phyloP scores from a whole-genome alignment of 1,284 basidiomycete species.

The Neotropicomus parvogracilis region DNA sequence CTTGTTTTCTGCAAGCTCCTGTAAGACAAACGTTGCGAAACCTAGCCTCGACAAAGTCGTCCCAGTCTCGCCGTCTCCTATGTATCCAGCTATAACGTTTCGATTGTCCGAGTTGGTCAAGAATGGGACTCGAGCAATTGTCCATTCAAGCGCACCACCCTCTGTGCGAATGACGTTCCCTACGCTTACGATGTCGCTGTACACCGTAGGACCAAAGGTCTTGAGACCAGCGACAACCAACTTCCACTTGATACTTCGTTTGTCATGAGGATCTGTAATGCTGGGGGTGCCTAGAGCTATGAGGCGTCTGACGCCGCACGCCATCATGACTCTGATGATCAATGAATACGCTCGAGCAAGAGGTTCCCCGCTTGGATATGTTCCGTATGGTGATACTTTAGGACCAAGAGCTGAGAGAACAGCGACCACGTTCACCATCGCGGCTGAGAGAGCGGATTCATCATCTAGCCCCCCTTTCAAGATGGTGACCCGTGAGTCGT shows the following conservation, averaged over 20 bases:
- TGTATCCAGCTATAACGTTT: conserved; percentile 53
- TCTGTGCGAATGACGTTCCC: conserved; percentile 51
- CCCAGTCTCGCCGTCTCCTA: conserved; percentile 57
- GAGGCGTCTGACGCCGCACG: conserved; percentile 50
- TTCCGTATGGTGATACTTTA: conserved; percentile 27
- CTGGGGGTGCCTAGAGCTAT: conserved; percentile 64
- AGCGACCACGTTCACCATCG: conserved; percentile 54
- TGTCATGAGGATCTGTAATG: conserved; percentile 58
- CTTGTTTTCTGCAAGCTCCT: conserved; percentile 50
- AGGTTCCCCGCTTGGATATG: conserved; percentile 49
- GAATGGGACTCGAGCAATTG: conserved; percentile 60
- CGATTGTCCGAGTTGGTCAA: conserved; percentile 46
- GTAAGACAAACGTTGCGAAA: conserved; percentile 56
- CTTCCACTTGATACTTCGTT: conserved; percentile 47
- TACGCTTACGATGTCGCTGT: conserved; percentile 48
- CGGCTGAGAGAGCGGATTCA: conserved; percentile 42
- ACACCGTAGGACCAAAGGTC: conserved; percentile 39
- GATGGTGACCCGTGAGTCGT: conserved; percentile 44
- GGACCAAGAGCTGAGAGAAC: conserved; percentile 68
- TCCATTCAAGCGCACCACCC: conserved; percentile 56
- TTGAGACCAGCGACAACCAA: conserved; percentile 41
- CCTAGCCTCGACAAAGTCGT: conserved; percentile 47
- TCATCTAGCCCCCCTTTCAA: conserved; percentile 56
- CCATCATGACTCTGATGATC: conserved; percentile 54
- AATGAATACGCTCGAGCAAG: conserved; percentile 55